These are phyloP conservation scores for Metschnikowia vanudenii DNA, from an alignment of 805 yeast genomes.

Conservation along the genomic window DNA sequence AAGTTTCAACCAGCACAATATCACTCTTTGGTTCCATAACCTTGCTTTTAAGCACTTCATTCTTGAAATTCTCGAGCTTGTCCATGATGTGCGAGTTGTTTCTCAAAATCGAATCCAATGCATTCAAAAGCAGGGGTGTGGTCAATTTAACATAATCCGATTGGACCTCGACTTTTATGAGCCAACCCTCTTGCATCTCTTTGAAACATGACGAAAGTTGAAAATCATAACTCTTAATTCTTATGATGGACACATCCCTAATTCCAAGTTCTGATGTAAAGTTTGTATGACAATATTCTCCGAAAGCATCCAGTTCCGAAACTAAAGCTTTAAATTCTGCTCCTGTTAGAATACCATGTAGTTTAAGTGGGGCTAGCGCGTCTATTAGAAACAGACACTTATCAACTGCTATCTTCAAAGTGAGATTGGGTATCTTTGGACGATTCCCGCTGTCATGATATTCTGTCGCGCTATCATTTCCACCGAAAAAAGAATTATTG, in stretches of 20 bases:
- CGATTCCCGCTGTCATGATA: neutral
- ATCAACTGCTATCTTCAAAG: constrained; percentile 2
- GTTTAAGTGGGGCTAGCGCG: constrained; percentile 11
- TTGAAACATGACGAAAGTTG: constrained; percentile 17
- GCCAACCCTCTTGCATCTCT: constrained; percentile 9
- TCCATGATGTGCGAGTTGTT: constrained; percentile 7
- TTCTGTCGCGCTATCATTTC: neutral
- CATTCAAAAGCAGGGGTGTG: constrained; percentile 24
- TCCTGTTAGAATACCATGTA: constrained; percentile 7
- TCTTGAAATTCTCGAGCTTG: constrained; percentile 12
- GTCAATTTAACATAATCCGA: constrained; percentile 34
- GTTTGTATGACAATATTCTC: constrained; percentile 10
- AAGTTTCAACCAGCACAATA: neutral
- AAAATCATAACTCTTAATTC: constrained; percentile 30
- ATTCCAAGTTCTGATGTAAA: constrained; percentile 21
- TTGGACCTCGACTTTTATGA: constrained; percentile 18
- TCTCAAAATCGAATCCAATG: constrained; percentile 19
- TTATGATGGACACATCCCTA: constrained; percentile 18
- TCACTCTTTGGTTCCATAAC: neutral
- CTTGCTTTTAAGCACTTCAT: neutral
- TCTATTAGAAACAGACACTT: constrained; percentile 5
- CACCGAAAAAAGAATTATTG: neutral
- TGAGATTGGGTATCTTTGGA: constrained; percentile 5
- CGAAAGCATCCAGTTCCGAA: neutral
- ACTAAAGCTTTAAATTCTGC: constrained; percentile 3